Percentiles rank a stretch among this genome's conserved stretches.
These are phyloP conservation scores for Sisymbrium irio DNA, from an alignment of 345 rosid species.

Conservation along the genomic window DNA sequence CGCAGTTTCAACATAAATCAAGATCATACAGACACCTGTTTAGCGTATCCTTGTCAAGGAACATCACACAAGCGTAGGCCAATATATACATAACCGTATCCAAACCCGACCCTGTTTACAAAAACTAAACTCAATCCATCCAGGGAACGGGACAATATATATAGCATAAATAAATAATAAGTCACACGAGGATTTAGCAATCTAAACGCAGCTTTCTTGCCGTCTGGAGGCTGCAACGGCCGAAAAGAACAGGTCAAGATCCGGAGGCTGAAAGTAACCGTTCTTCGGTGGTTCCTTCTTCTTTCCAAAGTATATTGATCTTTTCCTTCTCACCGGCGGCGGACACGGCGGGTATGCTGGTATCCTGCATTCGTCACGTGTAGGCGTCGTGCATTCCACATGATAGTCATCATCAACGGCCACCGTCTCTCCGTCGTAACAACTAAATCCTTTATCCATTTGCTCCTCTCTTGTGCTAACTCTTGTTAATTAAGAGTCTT, in stretches of 20 bases:
- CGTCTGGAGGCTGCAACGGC: slow-evolving; percentile 22
- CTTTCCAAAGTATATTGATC: not conserved
- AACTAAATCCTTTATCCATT: slow-evolving; percentile 3
- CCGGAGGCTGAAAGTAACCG: slow-evolving; percentile 71
- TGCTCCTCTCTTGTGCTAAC: not conserved
- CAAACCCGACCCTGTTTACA: slow-evolving; percentile 5
- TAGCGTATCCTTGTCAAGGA: not conserved
- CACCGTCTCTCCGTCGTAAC: not conserved
- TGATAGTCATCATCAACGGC: slow-evolving; percentile 20
- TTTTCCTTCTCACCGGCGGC: slow-evolving; percentile 65
- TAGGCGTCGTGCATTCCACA: slow-evolving; percentile 59
- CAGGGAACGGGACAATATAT: not conserved
- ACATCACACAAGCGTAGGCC: not conserved
- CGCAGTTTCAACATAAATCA: not conserved
- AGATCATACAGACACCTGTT: not conserved
- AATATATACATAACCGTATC: not conserved
- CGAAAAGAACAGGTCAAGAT: slow-evolving; percentile 55
- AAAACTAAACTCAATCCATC: not conserved
- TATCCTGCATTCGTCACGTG: slow-evolving; percentile 38
- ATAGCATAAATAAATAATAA: not conserved
- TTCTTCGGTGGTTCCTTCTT: slow-evolving; percentile 47
- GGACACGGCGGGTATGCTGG: slow-evolving; percentile 46
- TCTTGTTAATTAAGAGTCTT: not conserved
- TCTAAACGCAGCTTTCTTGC: slow-evolving; percentile 24
- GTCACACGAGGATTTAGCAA: slow-evolving; percentile 13